Evolutionary conservation across 148 eudicot genomes (phyloP).

Genomic region (Simmondsia chinensis): DNA sequence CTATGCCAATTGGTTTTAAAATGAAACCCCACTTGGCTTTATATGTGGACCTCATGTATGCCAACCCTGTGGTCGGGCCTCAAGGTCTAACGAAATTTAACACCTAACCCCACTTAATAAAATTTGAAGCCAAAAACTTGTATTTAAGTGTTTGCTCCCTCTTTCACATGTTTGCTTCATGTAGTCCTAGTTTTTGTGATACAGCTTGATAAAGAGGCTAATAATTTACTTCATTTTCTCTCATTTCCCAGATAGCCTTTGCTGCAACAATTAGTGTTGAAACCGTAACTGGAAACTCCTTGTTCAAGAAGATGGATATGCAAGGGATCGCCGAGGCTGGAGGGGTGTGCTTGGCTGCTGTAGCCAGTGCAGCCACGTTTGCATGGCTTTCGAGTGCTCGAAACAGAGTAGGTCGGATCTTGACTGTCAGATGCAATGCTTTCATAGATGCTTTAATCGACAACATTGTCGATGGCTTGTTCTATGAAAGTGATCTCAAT

Average conservation of each 20-base stretch:
- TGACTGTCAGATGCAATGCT: conserved; percentile 50
- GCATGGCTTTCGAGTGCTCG: conserved; percentile 69
- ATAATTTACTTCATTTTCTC: not conserved
- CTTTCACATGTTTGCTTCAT: no score
- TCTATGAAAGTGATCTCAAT: conserved; percentile 37
- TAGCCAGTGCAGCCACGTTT: conserved; percentile 52
- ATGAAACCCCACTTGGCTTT: no score
- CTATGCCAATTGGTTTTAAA: no score
- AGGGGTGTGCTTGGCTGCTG: conserved; percentile 44
- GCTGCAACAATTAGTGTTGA: conserved; percentile 59
- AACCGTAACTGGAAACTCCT: conserved; percentile 60
- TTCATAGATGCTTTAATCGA: conserved; percentile 71
- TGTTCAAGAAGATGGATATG: conserved; percentile 65
- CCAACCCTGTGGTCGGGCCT: no score
- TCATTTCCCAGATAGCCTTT: conserved; percentile 43
- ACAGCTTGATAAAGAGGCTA: no score
- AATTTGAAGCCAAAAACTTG: no score
- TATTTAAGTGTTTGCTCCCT: no score
- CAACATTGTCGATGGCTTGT: conserved; percentile 73
- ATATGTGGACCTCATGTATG: no score
- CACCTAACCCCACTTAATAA: no score
- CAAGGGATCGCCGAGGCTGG: conserved; percentile 55
- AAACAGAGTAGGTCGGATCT: conserved; percentile 44
- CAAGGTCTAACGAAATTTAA: no score
- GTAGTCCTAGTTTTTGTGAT: no score